Evolutionary conservation across 495 filamentous ascomycete genomes (phyloP).

Genomic region (Pyrenula massariospora): DNA sequence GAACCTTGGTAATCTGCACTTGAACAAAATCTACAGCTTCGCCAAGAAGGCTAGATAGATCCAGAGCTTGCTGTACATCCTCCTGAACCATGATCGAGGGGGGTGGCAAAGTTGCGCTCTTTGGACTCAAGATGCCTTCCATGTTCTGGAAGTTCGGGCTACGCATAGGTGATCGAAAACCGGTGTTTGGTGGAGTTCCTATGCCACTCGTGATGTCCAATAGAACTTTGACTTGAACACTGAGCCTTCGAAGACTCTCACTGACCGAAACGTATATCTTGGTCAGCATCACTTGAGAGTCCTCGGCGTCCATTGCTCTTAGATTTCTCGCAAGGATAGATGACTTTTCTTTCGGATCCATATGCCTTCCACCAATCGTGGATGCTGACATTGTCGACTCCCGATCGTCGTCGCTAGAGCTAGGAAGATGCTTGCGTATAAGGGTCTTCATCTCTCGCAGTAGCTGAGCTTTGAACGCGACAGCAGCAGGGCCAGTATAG

Average conservation of each 20-base stretch:
- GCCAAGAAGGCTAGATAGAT: conserved; percentile 88
- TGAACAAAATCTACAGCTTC: conserved; percentile 90
- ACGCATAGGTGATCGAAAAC: conserved; percentile 30
- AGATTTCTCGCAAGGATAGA: conserved; percentile 84
- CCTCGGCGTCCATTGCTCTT: conserved; percentile 67
- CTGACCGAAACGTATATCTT: conserved; percentile 78
- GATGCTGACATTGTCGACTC: conserved; percentile 83
- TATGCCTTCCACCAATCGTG: conserved; percentile 58
- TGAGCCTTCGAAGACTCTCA: conserved; percentile 72
- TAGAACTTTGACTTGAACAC: conserved; percentile 89
- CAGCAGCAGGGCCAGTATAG: conserved; percentile 65
- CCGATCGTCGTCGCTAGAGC: conserved; percentile 83
- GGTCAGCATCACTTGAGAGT: conserved; percentile 75
- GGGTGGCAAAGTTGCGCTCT: conserved; percentile 8
- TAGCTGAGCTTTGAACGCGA: conserved; percentile 77
- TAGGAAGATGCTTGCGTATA: conserved; percentile 76
- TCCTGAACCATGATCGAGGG: conserved; percentile 45
- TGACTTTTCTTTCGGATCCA: conserved; percentile 80
- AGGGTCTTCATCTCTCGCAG: conserved; percentile 78
- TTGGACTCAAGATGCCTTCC: conserved; percentile 13
- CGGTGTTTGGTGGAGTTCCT: conserved; percentile 20
- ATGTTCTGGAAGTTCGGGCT: conserved; percentile 28
- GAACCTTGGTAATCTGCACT: conserved; percentile 79
- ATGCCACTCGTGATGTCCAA: conserved; percentile 85
- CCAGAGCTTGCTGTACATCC: conserved; percentile 72